Evolutionary conservation across 148 eudicot species (phyloP).

Genomic region (Amaranthus palmeri): DNA sequence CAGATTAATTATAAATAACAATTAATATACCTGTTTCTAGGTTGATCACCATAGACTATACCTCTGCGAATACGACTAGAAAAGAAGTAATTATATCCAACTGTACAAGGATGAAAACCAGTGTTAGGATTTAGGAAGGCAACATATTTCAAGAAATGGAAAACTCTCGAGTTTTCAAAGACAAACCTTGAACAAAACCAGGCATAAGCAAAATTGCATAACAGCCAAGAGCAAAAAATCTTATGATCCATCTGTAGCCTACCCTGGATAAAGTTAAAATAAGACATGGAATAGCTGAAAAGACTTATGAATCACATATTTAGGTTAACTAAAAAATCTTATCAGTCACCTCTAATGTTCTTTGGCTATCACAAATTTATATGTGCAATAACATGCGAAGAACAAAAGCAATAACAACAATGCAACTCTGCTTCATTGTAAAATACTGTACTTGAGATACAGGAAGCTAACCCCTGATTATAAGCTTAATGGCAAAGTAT

Average conservation of each 20-base stretch:
- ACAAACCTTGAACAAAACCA: slow-evolving; percentile 84
- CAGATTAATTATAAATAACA: neutral
- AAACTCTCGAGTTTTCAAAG: neutral
- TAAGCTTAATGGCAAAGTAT: no score
- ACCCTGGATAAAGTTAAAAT: slow-evolving; percentile 62
- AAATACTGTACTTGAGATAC: no score
- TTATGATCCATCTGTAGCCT: slow-evolving; percentile 85
- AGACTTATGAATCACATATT: neutral
- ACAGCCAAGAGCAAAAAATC: slow-evolving; percentile 63
- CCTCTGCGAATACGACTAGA: slow-evolving; percentile 70
- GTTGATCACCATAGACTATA: slow-evolving; percentile 84
- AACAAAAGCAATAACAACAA: neutral
- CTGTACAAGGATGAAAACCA: slow-evolving; percentile 32
- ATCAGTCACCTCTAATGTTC: neutral
- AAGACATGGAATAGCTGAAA: slow-evolving; percentile 18
- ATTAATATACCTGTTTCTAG: slow-evolving; percentile 71
- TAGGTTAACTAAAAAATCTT: neutral
- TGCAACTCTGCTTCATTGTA: neutral
- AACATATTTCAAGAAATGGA: neutral
- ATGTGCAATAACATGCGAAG: neutral
- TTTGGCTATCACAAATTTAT: neutral
- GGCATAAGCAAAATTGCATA: slow-evolving; percentile 93
- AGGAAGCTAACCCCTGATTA: no score
- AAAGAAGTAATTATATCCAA: slow-evolving; percentile 65
- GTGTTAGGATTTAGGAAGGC: neutral